Evolutionary conservation across 179 eudicot species (phyloP), one percentile per base, ranked within the genome.

Genomic region (Amaranthus tricolor): DNA sequence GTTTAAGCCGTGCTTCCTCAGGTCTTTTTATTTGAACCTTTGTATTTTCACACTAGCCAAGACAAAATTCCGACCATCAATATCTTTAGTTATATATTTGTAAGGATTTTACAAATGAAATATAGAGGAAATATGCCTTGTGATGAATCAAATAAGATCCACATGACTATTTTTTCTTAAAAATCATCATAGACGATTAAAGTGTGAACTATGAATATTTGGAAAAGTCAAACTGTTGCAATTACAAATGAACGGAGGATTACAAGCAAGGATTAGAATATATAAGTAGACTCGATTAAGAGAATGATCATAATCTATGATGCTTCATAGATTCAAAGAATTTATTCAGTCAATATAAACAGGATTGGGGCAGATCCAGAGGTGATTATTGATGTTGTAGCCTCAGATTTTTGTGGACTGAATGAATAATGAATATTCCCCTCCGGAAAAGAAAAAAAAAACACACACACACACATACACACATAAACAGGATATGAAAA

Each of bases 401-500:
- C n/a, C n/a, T n/a, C n/a, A n/a, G n/a, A n/a, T n/a, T n/a, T n/a
- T n/a, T n/a, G n/a, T n/a, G n/a, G n/a, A n/a, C n/a, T n/a, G n/a
- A n/a, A n/a, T n/a, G n/a, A n/a, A n/a, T n/a, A n/a, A n/a, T n/a
- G n/a, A n/a, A n/a, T n/a, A n/a, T n/a, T n/a, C n/a, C n/a, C n/a
- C n/a, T n/a, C n/a, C n/a, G n/a, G n/a, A n/a, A n/a, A n/a, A n/a
- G n/a, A n/a, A n/a, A n/a, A n/a, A n/a, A n/a, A n/a, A n/a, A n/a
- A n/a, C n/a, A n/a, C n/a, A n/a, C n/a, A n/a, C n/a, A n/a, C n/a
- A n/a, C n/a, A n/a, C n/a, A n/a, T n/a, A n/a, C n/a, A n/a, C n/a
- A n/a, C n/a, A n/a, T n/a, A n/a, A n/a, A n/a, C n/a, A 56, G 60
- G 60, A 56, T 56, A 56, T 56, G 60, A 56, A 56, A 56, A 56